phyloP scores from a whole-genome alignment of 495 filamentous ascomycete species.

The Penicillium steckii region DNA sequence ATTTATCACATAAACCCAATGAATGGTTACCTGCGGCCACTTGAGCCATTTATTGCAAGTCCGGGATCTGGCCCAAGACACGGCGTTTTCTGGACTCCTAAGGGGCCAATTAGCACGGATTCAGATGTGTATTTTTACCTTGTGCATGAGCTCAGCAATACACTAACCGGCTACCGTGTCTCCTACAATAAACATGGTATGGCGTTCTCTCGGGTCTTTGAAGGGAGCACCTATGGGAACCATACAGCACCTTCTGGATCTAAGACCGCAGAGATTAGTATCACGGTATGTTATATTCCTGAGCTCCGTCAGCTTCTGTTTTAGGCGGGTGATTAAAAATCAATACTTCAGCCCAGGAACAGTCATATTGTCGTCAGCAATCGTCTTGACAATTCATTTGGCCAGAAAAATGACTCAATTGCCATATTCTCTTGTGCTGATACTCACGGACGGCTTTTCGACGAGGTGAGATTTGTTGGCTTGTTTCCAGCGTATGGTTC shows the following conservation, averaged over 20 bases:
- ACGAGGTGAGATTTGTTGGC: constrained; percentile 27
- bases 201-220: constrained; percentile 40
- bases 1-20: constrained; percentile 48
- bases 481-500: constrained; percentile 37
- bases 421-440: constrained; percentile 30
- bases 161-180: constrained; percentile 52
- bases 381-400: constrained; percentile 54
- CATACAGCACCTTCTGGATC: constrained; percentile 33
- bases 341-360: constrained; percentile 13
- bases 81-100: constrained; percentile 48
- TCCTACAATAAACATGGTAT: constrained; percentile 37
- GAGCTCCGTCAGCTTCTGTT: no score
- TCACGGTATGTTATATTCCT: constrained; percentile 51
- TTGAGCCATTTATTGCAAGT: constrained; percentile 13
- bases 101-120: constrained; percentile 1
- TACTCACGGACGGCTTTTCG: constrained; percentile 14
- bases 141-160: constrained; percentile 55
- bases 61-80: constrained; percentile 64
- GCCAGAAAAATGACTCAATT: constrained; percentile 40
- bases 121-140: constrained; percentile 54
- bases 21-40: constrained; percentile 14
- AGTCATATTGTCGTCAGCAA: constrained; percentile 49
- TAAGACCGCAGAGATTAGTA: constrained; percentile 55
- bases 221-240: constrained; percentile 45
- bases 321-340: no score